A percentile compares a stretch with the other conserved stretches of the same genome.
Evolutionary conservation across 176 grass and related monocot genomes (phyloP).

Genomic region (Echinochloa phyllopogon): DNA sequence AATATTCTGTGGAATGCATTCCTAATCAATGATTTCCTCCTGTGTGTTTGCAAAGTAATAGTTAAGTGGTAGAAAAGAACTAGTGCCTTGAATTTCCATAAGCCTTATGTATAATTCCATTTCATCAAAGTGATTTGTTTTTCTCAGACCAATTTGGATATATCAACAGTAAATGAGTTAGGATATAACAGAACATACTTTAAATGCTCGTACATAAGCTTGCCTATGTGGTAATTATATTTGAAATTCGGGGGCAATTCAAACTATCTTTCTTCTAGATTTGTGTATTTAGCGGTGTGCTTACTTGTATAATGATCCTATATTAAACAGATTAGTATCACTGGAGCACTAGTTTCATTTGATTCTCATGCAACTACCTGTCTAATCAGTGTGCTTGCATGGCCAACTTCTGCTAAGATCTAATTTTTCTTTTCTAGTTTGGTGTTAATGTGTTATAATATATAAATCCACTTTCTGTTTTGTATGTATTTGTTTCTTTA

Average conservation of each 20-base stretch:
- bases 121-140: not conserved
- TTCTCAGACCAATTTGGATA: not conserved
- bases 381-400: conserved; percentile 8
- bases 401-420: conserved; percentile 1
- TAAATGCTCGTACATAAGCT: conserved; percentile 8
- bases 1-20: not conserved
- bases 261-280: not conserved
- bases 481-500: not conserved
- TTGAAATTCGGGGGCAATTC: not conserved
- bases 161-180: not conserved
- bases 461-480: not conserved
- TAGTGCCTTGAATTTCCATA: too few species aligned
- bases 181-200: not conserved
- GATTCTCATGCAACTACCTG: not conserved
- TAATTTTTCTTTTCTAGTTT: not conserved
- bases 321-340: conserved; percentile 13
- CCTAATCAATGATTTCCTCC: not conserved
- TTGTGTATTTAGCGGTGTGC: not conserved
- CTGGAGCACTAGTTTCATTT: not conserved
- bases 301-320: not conserved
- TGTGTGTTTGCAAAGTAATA: not conserved
- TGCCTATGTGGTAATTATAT: not conserved
- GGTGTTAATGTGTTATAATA: not conserved
- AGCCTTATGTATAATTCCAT: not conserved
- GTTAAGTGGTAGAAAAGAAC: not conserved